Evolutionary conservation across 2,329 filamentous ascomycete species (phyloP), one percentile per base, ranked within the genome.

Genomic region (Trichophaea hybrida): DNA sequence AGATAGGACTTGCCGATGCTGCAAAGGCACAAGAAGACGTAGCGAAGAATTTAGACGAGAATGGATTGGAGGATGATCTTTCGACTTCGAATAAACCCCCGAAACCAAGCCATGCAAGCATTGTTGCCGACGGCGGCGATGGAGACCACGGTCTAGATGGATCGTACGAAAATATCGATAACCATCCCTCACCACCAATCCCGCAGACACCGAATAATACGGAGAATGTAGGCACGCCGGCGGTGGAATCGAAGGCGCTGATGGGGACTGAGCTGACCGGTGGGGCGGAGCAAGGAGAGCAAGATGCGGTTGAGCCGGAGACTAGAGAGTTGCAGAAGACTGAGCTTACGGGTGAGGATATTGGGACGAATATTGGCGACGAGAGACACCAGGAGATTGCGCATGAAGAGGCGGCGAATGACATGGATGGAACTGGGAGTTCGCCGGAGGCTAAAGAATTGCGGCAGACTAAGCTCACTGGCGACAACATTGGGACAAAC

Each of bases 281-380:
- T 15, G 38, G 1, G 24, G 24, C 24, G n/a, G n/a, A 43, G 6
- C 5, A 15, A 5, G 15, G n/a, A 4, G n/a, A 43, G 6, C 5
- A 15, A 5, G 15, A 5, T 33, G 50, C 6, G 12, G 10, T 24
- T 8, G 34, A 53, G 24, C n/a, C 24, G 8, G 50, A 53, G 24
- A 53, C 50, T n/a, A 12, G 13, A 13, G 50, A 53, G 34, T 33
- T 53, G 12, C 32, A 53, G 34, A 12, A 10, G 12, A 53, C 10
- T 1, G n/a, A 35, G 13, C 12, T 53, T 4, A 37, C 8, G 2
- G 12, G 24, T 13, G 8, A 32, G 4, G 50, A 53, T 53, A 35
- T 53, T 33, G 50, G 50, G 5, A 53, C 50, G 5, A 53, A 53
- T 33, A 37, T 53, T 24, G 50, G 50, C 34, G 50, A 53, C 34